Conservation (phyloP, 495 filamentous ascomycete genomes). For the Talaromyces nanjingensis region DNA sequence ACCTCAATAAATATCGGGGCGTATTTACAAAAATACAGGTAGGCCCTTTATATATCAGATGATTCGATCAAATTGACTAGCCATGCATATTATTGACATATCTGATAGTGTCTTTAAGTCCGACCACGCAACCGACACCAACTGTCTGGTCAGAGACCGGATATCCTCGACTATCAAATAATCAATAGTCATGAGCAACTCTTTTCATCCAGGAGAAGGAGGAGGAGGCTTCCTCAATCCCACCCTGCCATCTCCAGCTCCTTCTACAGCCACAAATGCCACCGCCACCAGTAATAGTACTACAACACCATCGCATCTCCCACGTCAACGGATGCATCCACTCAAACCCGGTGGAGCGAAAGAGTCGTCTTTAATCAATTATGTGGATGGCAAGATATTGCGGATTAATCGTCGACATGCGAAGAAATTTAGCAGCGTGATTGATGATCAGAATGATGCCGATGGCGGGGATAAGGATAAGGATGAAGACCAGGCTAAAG, state of each 20-base stretch:
- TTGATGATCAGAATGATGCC: slow-evolving; percentile 21
- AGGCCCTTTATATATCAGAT: neutral
- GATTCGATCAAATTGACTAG: neutral
- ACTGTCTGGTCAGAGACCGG: no score
- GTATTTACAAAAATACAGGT: neutral
- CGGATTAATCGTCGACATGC: slow-evolving; percentile 63
- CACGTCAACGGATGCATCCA: slow-evolving; percentile 56
- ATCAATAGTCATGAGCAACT: neutral
- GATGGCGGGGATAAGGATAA: slow-evolving; percentile 43
- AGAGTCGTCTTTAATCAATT: slow-evolving; percentile 66
- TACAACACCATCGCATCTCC: slow-evolving; percentile 38
- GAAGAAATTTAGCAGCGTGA: slow-evolving; percentile 59
- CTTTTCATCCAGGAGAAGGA: neutral
- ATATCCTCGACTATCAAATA: neutral
- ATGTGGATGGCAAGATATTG: slow-evolving; percentile 56
- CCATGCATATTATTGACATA: neutral
- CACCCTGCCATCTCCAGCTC: slow-evolving; percentile 48
- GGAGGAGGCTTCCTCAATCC: slow-evolving; percentile 44
- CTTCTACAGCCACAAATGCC: slow-evolving; percentile 31
- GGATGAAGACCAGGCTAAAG: slow-evolving; percentile 41
- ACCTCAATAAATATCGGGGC: neutral
- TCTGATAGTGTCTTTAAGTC: neutral
- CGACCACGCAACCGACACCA: neutral
- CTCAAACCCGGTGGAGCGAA: slow-evolving; percentile 65
- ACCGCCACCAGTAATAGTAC: slow-evolving; percentile 21